Conservation (phyloP, 2,329 filamentous ascomycete species). For the Chaetomium sp. region DNA sequence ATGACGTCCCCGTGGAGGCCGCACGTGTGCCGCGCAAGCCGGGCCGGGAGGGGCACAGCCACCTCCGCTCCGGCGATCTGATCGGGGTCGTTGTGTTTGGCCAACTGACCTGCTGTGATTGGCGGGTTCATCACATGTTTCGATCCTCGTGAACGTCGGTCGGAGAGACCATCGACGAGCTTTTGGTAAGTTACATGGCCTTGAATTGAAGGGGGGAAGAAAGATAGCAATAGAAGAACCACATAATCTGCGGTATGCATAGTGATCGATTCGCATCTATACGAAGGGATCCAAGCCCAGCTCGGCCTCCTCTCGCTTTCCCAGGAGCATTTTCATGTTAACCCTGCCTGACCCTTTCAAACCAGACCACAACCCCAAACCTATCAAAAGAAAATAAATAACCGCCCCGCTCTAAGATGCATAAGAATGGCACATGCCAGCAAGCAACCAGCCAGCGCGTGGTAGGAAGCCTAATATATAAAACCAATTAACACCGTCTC, state of each 20-base stretch:
- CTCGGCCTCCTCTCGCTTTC: background rate
- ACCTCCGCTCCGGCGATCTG: background rate
- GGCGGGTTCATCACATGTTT: background rate
- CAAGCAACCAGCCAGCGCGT: background rate
- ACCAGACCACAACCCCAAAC: background rate
- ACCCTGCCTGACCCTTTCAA: background rate
- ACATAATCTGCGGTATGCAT: background rate
- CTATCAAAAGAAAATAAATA: background rate
- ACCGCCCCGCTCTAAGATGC: conserved; percentile 8
- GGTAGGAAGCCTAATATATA: background rate
- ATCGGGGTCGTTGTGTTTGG: background rate
- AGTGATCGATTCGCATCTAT: conserved; percentile 2
- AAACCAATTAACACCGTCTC: conserved; percentile 15
- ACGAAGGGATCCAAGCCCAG: conserved; percentile 12
- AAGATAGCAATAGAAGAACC: background rate
- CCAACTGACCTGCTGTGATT: background rate
- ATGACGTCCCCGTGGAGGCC: background rate
- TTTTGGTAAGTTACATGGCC: no score
- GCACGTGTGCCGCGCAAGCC: conserved; percentile 8
- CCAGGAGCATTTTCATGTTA: conserved; percentile 4
- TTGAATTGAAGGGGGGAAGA: background rate
- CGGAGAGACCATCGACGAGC: background rate
- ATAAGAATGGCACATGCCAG: background rate
- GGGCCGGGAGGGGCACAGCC: conserved; percentile 2
- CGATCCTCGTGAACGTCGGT: background rate